phyloP scores from a whole-genome alignment of 176 grass and related monocot genomes.

The Ensete glaucum region DNA sequence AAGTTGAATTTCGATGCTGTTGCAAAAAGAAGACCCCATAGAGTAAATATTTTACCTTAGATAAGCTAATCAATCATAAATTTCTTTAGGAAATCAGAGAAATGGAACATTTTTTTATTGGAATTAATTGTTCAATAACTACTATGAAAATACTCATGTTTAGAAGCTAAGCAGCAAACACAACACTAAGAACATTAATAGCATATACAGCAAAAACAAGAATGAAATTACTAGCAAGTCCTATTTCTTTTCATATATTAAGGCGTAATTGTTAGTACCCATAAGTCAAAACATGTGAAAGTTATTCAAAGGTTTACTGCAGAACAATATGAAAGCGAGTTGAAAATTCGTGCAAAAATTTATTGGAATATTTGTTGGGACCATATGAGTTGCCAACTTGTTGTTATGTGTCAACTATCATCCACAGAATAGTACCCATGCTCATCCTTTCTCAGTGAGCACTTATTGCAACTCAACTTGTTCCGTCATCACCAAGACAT shows the following conservation, averaged over 20 bases:
- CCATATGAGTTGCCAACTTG: background rate
- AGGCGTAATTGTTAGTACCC: no score
- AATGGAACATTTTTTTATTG: no score
- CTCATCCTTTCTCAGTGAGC: background rate
- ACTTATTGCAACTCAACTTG: background rate
- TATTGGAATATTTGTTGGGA: background rate
- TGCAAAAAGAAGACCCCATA: background rate
- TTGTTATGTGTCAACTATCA: background rate
- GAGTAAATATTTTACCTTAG: background rate
- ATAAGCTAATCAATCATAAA: background rate
- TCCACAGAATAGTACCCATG: background rate
- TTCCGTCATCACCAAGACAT: background rate
- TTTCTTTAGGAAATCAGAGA: background rate
- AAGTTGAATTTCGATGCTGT: slow-evolving; percentile 30
- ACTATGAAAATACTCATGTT: no score
- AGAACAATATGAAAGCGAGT: background rate
- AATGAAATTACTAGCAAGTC: no score
- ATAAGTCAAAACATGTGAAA: background rate
- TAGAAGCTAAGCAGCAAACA: no score
- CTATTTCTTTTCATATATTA: no score
- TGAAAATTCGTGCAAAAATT: background rate
- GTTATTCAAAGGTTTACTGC: background rate
- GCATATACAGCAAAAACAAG: no score
- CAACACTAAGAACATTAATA: no score
- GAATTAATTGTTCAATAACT: no score